phyloP scores from a whole-genome alignment of 2,329 filamentous ascomycete genomes.

The Trichoderma pleuroti region DNA sequence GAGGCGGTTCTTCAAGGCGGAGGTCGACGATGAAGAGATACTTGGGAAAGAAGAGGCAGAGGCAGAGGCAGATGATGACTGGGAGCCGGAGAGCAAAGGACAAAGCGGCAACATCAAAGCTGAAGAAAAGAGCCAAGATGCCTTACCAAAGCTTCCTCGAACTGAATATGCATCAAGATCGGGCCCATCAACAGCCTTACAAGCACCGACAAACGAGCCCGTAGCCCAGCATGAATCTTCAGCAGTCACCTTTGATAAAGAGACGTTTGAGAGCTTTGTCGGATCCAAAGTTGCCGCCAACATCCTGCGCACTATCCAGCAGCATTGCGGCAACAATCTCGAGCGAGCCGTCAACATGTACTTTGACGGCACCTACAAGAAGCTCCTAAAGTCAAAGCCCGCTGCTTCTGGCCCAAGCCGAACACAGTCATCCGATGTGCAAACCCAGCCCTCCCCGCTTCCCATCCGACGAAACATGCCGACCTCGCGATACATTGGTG shows the following conservation, averaged over 20 bases:
- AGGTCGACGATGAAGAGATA: conserved; percentile 7
- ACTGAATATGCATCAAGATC: conserved; percentile 15
- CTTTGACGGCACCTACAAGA: conserved; percentile 65
- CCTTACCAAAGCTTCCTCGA: conserved; percentile 20
- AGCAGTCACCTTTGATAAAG: conserved; percentile 50
- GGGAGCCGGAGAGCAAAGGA: background rate
- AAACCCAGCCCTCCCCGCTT: conserved; percentile 17
- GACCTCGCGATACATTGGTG: conserved; percentile 71
- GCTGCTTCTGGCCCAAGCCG: conserved; percentile 15
- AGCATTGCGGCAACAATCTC: conserved; percentile 54
- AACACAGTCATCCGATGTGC: conserved; percentile 11
- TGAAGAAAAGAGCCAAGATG: conserved; percentile 22
- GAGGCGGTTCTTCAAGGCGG: conserved; percentile 28
- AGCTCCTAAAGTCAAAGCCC: conserved; percentile 34
- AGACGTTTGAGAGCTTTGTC: conserved; percentile 57
- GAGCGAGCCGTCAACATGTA: conserved; percentile 67
- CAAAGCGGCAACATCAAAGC: conserved; percentile 14
- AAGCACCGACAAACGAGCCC: background rate
- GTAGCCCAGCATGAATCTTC: conserved; percentile 20
- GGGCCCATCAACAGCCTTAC: background rate
- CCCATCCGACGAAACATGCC: conserved; percentile 32
- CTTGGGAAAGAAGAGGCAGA: background rate
- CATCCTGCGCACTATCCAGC: conserved; percentile 48
- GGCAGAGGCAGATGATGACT: background rate
- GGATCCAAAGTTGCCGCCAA: conserved; percentile 53